These are phyloP conservation scores for Starmerella potacharoeniae DNA, from an alignment of 805 yeast species.

Conservation along the genomic window DNA sequence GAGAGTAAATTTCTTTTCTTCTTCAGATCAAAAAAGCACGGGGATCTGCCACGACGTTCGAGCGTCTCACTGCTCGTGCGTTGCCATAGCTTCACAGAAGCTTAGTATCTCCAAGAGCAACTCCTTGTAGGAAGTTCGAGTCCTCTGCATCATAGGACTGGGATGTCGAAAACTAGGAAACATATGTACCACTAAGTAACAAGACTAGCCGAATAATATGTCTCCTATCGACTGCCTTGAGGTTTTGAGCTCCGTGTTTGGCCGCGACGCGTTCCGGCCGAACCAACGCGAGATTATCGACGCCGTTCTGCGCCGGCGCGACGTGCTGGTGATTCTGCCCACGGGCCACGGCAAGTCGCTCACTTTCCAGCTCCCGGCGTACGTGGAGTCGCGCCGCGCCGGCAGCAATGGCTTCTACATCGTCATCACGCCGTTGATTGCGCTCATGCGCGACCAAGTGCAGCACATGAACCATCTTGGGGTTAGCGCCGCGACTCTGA, in stretches of 20 bases:
- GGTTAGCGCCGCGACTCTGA: constrained; percentile 74
- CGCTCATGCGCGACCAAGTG: constrained; percentile 95
- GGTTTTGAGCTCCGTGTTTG: constrained; percentile 17
- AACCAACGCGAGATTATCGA: constrained; percentile 22
- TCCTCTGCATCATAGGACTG: constrained; percentile 23
- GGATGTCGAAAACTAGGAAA: constrained; percentile 29
- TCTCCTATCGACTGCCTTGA: neutral
- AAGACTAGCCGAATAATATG: neutral
- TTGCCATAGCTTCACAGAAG: constrained; percentile 28
- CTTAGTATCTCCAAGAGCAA: constrained; percentile 27
- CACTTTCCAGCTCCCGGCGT: constrained; percentile 90
- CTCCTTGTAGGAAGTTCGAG: constrained; percentile 31
- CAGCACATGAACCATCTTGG: constrained; percentile 53
- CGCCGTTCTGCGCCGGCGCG: constrained; percentile 41
- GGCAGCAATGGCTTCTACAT: constrained; percentile 48
- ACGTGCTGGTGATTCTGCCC: constrained; percentile 91
- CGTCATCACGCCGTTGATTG: constrained; percentile 86
- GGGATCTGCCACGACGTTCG: constrained; percentile 31
- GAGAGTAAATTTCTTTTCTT: constrained; percentile 12
- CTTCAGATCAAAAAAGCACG: constrained; percentile 30
- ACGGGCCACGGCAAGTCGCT: constrained; percentile 97
- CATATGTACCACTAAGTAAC: constrained; percentile 15
- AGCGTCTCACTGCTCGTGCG: constrained; percentile 26
- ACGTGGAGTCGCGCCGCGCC: constrained; percentile 38
- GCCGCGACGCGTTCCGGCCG: constrained; percentile 20